Percentiles rank a stretch among this genome's conserved stretches.
Evolutionary conservation across 805 yeast genomes (phyloP).

Genomic region (Hanseniaspora meyeri): DNA sequence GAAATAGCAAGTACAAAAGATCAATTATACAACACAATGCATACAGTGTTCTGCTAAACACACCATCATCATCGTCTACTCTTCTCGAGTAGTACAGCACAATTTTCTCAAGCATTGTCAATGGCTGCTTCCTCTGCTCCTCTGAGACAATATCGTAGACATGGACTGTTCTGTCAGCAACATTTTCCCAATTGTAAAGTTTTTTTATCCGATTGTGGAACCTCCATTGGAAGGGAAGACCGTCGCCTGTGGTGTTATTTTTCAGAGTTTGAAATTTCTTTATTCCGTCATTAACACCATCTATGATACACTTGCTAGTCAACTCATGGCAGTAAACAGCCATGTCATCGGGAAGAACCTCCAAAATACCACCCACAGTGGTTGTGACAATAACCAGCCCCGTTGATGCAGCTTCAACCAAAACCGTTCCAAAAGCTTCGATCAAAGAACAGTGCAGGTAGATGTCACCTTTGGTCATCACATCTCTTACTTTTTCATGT

Average conservation of each 20-base stretch:
- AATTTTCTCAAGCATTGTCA: conserved; percentile 47
- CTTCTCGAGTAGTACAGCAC: conserved; percentile 42
- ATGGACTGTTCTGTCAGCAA: conserved; percentile 71
- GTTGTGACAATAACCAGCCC: conserved; percentile 90
- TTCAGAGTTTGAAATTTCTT: conserved; percentile 29
- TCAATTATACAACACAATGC: conserved; percentile 74
- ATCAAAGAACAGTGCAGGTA: conserved; percentile 88
- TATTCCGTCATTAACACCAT: conserved; percentile 63
- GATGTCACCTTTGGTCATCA: conserved; percentile 87
- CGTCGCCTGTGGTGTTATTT: neutral
- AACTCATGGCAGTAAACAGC: conserved; percentile 75
- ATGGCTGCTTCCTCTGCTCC: conserved; percentile 32
- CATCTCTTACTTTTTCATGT: conserved; percentile 86
- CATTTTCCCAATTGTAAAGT: conserved; percentile 88
- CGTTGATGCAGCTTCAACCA: conserved; percentile 96
- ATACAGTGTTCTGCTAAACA: conserved; percentile 78
- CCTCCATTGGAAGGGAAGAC: conserved; percentile 23
- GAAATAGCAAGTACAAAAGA: conserved; percentile 44
- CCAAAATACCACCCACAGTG: conserved; percentile 94
- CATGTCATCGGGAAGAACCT: conserved; percentile 87
- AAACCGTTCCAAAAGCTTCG: conserved; percentile 94
- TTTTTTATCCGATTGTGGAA: conserved; percentile 67
- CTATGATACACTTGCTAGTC: conserved; percentile 68
- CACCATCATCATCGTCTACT: conserved; percentile 38
- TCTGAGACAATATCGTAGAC: conserved; percentile 48